Conservation (phyloP, 805 yeast genomes). For the Ogataea kodamae region DNA sequence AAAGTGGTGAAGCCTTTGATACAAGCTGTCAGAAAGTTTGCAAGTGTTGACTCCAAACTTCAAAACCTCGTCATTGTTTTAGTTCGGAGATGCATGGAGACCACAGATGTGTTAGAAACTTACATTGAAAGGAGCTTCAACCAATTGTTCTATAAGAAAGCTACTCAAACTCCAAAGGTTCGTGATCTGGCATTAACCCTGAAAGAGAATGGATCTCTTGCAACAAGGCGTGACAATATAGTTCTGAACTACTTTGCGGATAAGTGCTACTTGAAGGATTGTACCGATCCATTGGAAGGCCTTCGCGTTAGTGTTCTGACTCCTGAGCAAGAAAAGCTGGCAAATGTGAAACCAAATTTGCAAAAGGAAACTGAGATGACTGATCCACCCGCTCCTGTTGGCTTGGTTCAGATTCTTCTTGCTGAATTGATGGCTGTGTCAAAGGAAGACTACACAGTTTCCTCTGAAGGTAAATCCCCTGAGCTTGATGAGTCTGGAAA, state of each 20-base stretch:
- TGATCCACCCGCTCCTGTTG: conserved; percentile 34
- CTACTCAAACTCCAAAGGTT: conserved; percentile 21
- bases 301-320: conserved; percentile 19
- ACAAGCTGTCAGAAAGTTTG: conserved; percentile 35
- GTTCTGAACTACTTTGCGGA: conserved; percentile 27
- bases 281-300: conserved; percentile 21
- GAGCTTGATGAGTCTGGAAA: conserved; percentile 20
- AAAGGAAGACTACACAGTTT: conserved; percentile 25
- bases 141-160: conserved; percentile 32
- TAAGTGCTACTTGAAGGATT: conserved; percentile 16
- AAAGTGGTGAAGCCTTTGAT: conserved; percentile 47
- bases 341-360: conserved; percentile 26
- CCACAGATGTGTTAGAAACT: conserved; percentile 43
- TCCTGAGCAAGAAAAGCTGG: conserved; percentile 23
- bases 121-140: conserved; percentile 51
- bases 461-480: conserved; percentile 19
- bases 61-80: conserved; percentile 51
- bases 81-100: conserved; percentile 69
- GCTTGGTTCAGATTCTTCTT: conserved; percentile 60
- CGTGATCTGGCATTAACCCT: conserved; percentile 46
- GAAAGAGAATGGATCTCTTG: conserved; percentile 48
- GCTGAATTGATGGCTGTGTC: conserved; percentile 55
- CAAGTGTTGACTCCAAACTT: conserved; percentile 36
- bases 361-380: conserved; percentile 28
- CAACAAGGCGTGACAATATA: conserved; percentile 34